Evolutionary conservation across 768 basidiomycete species (phyloP), one percentile per base, ranked within the genome.

Genomic region (Leccinum truebloodii): DNA sequence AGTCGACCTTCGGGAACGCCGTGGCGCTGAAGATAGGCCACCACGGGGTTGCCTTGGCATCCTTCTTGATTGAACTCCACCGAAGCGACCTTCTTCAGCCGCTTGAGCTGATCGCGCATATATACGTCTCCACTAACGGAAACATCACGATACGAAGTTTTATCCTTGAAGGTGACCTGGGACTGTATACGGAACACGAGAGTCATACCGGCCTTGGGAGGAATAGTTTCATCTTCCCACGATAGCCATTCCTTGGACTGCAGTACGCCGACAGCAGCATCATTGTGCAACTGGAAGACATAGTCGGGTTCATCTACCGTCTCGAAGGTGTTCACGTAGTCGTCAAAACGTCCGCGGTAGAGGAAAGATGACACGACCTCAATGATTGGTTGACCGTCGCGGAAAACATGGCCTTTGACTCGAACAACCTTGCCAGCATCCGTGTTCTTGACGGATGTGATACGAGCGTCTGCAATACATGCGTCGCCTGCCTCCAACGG

Each of bases 211-310:
- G 89, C 83, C 48, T 84, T 78, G 53, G 95, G 86, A 26, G 94
- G 89, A 58, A 83, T 82, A 6, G 85, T 79, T 49, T 92, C 86
- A 68, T 96, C 89, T 55, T 90, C 88, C 96, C 95, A 98, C 54
- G 89, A 87, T 76, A 98, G 95, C 97, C 97, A 99, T 71, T 96
- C 92, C 79, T 99, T 99, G 51, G 92, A 93, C 71, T 90, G 86
- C 6, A 99, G 80, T 18, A 98, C 93, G 46, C 94, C 95, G 64
- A 98, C 88, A 34, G 83, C 84, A 3, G 94, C 90, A 64, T 94
- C 89, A 6, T 82, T 87, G 35, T 81, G 78, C 60, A 97, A 70
- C 37, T 87, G 80, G 18, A 99, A 88, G 30, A 86, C 72, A 74
- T 96, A 97, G 65, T 95, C 93, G 0, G 90, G 87, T 72, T 97